These are phyloP conservation scores for Pterocarpus santalinus DNA, from an alignment of 306 rosid genomes.

Conservation along the genomic window DNA sequence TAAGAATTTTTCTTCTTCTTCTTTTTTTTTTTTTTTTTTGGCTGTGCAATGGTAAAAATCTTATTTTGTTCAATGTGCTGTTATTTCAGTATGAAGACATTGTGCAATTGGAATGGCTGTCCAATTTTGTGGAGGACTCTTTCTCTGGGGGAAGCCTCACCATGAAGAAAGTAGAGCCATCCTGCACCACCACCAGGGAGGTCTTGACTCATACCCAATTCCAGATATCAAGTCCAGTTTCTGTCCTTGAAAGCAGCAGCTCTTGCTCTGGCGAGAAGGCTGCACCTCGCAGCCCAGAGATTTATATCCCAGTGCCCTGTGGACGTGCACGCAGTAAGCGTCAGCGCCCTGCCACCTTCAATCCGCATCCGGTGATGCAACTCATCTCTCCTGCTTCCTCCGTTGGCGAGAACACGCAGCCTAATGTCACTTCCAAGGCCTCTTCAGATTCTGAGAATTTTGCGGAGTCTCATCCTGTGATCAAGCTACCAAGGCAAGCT, in stretches of 20 bases:
- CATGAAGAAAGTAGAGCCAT: slow-evolving; percentile 60
- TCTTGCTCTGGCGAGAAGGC: slow-evolving; percentile 58
- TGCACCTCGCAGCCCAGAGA: slow-evolving; percentile 55
- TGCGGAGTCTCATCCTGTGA: slow-evolving; percentile 61
- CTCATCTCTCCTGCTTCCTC: slow-evolving; percentile 80
- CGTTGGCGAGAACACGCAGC: slow-evolving; percentile 52
- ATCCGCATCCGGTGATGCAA: slow-evolving; percentile 63
- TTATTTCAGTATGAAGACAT: slow-evolving; percentile 71
- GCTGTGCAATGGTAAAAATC: background rate
- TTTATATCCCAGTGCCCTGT: slow-evolving; percentile 46
- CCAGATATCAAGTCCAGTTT: slow-evolving; percentile 70
- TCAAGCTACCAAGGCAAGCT: slow-evolving; percentile 32
- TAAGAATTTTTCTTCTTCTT: too few species aligned
- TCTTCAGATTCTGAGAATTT: slow-evolving; percentile 66
- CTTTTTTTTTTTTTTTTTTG: too few species aligned
- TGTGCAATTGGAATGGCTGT: slow-evolving; percentile 78
- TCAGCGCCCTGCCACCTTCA: slow-evolving; percentile 74
- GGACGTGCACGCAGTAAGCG: slow-evolving; percentile 60
- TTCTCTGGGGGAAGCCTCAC: slow-evolving; percentile 70
- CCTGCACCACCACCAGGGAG: background rate
- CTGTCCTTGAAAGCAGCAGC: slow-evolving; percentile 79
- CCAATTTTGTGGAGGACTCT: slow-evolving; percentile 73
- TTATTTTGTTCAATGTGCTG: slow-evolving; percentile 18
- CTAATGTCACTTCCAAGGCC: slow-evolving; percentile 40
- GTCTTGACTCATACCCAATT: slow-evolving; percentile 56